Base-by-base conservation (phyloP, 179 eudicot genomes). In the Beta lomatogona region DNA sequence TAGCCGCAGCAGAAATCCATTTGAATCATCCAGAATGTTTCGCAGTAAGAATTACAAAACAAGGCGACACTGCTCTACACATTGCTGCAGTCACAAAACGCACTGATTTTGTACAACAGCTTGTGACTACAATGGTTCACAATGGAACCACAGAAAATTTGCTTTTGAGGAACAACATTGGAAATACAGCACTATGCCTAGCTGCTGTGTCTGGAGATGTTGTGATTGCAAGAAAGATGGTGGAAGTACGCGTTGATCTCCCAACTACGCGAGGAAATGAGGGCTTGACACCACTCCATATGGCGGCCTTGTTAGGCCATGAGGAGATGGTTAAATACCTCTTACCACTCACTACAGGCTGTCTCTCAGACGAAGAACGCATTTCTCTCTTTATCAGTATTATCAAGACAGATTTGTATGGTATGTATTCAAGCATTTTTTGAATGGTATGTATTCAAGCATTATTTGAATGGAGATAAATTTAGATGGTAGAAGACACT, bases 131-230 rank as follows among this genome's bases (percentile, higher is more conserved):
- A 7, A 84, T 86, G 84, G 31, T 45, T 3, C 1, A 9, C 0
- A 1, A 13, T 8, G 71, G 78, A 9, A 14, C 18, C 1, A 13
- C 1, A 3, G 9, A 53, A 58, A 8, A 2, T 2, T 60, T 85
- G 68, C 70, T 10, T 13, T 13, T 80, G 25, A 60, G 4, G 19
- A 89, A 87, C 65, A 79, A 76, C 44, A 50, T 65, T 8, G 84
- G 76, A 8, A 83, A 84, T 66, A 86, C 92, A 6, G 90, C 88
- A 0, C 83, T 89, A 15, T 84, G 88, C 73, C 77, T 88, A 63
- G 92, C 91, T 48, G 88, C 87, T 3, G 89, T 83, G 1, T 80
- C 90, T 0, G 92, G 92, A 3, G 66, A 48, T 22, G 79, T 74
- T 22, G 58, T 22, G 5, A 83, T 82, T 55, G 90, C 88, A 13